Conservation (phyloP, 139 green algal species). For the Chlorella vulgaris region DNA sequence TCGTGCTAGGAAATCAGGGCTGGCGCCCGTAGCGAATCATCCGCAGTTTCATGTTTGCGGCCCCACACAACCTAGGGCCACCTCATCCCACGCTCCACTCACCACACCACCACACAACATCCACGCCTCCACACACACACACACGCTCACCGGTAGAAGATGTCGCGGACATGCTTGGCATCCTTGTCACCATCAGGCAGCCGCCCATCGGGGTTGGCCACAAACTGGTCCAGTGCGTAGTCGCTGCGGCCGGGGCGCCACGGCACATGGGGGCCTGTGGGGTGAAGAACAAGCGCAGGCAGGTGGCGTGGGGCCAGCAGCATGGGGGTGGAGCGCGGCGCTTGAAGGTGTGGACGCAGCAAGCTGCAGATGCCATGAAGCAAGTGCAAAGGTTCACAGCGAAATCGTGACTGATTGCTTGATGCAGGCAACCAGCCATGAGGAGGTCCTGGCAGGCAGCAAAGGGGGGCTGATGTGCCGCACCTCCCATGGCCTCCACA, state of each 20-base stretch:
- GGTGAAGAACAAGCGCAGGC: background rate
- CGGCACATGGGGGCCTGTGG: conserved; percentile 74
- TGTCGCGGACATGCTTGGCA: conserved; percentile 74
- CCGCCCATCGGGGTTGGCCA: conserved; percentile 74
- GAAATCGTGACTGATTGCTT: background rate
- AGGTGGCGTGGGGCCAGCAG: background rate
- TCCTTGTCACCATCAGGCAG: conserved; percentile 79
- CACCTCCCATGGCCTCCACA: conserved; percentile 77
- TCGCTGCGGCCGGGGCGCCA: conserved; percentile 80
- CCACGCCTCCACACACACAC: background rate
- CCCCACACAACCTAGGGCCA: background rate
- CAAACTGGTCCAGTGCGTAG: conserved; percentile 41
- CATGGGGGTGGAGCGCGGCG: background rate
- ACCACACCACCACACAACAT: background rate
- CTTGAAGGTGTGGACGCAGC: background rate
- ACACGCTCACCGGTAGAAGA: conserved; percentile 73
- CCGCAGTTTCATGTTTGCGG: too few species aligned
- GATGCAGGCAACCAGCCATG: background rate
- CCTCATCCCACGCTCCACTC: background rate
- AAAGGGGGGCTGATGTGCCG: background rate
- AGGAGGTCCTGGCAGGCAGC: background rate
- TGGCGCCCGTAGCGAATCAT: too few species aligned
- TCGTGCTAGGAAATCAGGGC: too few species aligned
- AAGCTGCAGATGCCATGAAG: background rate
- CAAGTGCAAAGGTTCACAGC: background rate